Conservation (phyloP, 2,329 filamentous ascomycete species). For the Coniochaeta sp. region DNA sequence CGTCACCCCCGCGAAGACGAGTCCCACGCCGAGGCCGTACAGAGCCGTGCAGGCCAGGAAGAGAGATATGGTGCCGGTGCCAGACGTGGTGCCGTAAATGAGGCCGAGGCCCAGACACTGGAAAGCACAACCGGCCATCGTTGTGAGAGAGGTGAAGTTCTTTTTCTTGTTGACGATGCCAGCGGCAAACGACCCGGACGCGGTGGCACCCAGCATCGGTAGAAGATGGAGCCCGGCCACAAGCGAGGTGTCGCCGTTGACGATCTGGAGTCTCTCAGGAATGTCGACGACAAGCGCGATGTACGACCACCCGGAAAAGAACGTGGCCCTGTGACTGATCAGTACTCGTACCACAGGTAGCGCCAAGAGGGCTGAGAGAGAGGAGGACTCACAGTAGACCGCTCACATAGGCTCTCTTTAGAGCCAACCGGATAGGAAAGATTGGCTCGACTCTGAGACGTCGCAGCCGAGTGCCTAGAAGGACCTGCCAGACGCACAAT, state of each 20-base stretch:
- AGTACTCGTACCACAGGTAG: not conserved
- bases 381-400: slow-evolving; percentile 37
- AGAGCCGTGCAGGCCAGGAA: slow-evolving; percentile 42
- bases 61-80: slow-evolving; percentile 7
- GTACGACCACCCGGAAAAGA: slow-evolving; percentile 51
- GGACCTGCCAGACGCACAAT: slow-evolving; percentile 44
- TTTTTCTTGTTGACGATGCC: slow-evolving; percentile 44
- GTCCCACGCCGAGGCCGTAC: slow-evolving; percentile 51
- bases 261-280: slow-evolving; percentile 53
- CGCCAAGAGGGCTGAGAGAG: no score
- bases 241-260: slow-evolving; percentile 44
- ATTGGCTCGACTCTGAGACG: slow-evolving; percentile 40
- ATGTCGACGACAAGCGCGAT: slow-evolving; percentile 51
- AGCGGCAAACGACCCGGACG: slow-evolving; percentile 47
- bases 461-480: slow-evolving; percentile 28
- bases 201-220: slow-evolving; percentile 49
- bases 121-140: slow-evolving; percentile 40
- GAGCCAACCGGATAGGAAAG: slow-evolving; percentile 43
- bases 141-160: slow-evolving; percentile 45
- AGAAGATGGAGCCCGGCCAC: slow-evolving; percentile 50
- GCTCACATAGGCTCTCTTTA: slow-evolving; percentile 40
- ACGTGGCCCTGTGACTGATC: slow-evolving; percentile 35
- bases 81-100: slow-evolving; percentile 27
- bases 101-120: slow-evolving; percentile 46
- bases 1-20: slow-evolving; percentile 49